A percentile compares a stretch with the other conserved stretches of the same genome.
Evolutionary conservation across 345 rosid species (phyloP).

Genomic region (Camelina hispida): DNA sequence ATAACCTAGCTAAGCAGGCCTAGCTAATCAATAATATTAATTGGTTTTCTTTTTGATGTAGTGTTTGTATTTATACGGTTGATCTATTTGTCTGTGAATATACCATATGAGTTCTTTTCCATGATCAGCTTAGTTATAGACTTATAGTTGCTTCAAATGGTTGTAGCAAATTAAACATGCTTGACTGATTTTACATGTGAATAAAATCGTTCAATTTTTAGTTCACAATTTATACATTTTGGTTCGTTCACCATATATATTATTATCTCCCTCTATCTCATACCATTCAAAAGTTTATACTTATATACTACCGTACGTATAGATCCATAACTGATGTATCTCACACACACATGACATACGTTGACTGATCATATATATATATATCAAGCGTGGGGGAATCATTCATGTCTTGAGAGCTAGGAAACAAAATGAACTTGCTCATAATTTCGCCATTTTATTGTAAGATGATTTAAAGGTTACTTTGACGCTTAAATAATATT

Average conservation of each 20-base stretch:
- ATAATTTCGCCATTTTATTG: too few species aligned
- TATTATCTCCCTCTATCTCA: not conserved
- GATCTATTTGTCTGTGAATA: not conserved
- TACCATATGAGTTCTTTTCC: not conserved
- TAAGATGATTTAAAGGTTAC: too few species aligned
- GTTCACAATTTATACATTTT: not conserved
- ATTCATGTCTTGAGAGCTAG: slow-evolving; percentile 23
- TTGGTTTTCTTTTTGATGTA: not conserved
- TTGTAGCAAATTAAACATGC: not conserved
- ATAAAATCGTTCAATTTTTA: not conserved
- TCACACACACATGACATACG: slow-evolving; percentile 41
- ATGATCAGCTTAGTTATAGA: too few species aligned
- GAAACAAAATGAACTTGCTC: too few species aligned
- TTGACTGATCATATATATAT: slow-evolving; percentile 15
- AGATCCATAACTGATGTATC: not conserved
- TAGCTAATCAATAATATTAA: not conserved
- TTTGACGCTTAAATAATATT: too few species aligned
- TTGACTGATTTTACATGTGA: not conserved
- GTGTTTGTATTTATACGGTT: not conserved
- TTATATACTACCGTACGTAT: not conserved
- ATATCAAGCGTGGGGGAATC: slow-evolving; percentile 41
- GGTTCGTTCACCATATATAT: not conserved
- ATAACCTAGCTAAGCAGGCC: not conserved
- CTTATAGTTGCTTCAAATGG: not conserved
- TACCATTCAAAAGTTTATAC: not conserved